Percentiles rank a stretch among this genome's conserved stretches.
phyloP scores from a whole-genome alignment of 192 early-diverging fungal species.

The Pilaira anomala region DNA sequence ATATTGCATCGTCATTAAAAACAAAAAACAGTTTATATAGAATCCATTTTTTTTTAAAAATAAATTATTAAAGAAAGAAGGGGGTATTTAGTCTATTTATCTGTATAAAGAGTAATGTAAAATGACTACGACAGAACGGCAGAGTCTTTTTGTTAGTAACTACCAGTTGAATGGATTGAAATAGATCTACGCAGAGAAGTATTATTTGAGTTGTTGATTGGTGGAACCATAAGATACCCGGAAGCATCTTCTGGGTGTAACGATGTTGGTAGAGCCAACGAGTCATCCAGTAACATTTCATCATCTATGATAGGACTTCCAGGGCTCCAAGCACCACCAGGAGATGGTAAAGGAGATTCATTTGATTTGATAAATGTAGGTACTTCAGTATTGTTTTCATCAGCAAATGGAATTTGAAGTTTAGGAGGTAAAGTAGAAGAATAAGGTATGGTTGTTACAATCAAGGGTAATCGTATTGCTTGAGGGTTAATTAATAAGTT shows the following conservation, averaged over 20 bases:
- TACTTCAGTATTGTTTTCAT: neutral
- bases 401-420: slow-evolving; percentile 1
- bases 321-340: neutral
- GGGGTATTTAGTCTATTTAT: too few relatives aligned
- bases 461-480: neutral
- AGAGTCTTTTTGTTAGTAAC: too few relatives aligned
- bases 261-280: neutral
- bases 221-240: slow-evolving; percentile 12
- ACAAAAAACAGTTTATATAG: too few relatives aligned
- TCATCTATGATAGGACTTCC: neutral
- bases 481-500: neutral
- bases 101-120: too few relatives aligned
- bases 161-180: too few relatives aligned
- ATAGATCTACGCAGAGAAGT: too few relatives aligned
- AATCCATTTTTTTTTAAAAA: too few relatives aligned
- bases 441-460: slow-evolving; percentile 3
- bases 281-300: neutral
- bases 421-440: neutral
- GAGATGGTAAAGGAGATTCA: slow-evolving; percentile 7
- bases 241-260: slow-evolving; percentile 1
- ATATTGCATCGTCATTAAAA: too few relatives aligned
- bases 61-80: too few relatives aligned
- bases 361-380: neutral
- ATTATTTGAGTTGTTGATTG: too few relatives aligned
- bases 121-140: too few relatives aligned